Conservation (phyloP, 345 rosid genomes). For the Mercurialis annua region DNA sequence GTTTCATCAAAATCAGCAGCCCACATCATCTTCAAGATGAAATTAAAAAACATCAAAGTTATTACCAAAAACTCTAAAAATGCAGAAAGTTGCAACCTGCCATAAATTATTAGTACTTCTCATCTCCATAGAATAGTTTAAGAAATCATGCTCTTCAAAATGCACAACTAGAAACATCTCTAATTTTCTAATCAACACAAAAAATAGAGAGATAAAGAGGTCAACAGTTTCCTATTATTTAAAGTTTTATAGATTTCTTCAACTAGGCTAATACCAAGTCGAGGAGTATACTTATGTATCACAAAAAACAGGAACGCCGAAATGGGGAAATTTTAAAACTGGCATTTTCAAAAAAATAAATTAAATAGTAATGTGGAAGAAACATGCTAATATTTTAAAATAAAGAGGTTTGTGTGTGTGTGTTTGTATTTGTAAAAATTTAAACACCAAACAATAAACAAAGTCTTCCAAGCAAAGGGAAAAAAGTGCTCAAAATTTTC, state of each 20-base stretch:
- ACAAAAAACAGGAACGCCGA: no score
- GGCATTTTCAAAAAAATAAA: no score
- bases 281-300: no score
- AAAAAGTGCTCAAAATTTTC: no score
- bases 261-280: constrained; percentile 1
- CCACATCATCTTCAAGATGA: constrained; percentile 81
- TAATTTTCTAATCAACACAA: not conserved
- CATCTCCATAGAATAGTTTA: not conserved
- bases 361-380: no score
- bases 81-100: not conserved
- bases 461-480: no score
- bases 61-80: not conserved
- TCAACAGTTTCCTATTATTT: not conserved
- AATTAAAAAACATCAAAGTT: constrained; percentile 10
- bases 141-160: constrained; percentile 6
- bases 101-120: not conserved
- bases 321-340: no score
- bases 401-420: no score
- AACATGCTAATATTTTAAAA: no score
- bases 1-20: constrained; percentile 90
- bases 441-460: no score
- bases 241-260: not conserved
- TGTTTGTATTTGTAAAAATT: no score
- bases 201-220: not conserved
- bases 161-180: not conserved